Evolutionary conservation across 2,329 filamentous ascomycete species (phyloP).

Genomic region (Teratosphaeria zuluensis): DNA sequence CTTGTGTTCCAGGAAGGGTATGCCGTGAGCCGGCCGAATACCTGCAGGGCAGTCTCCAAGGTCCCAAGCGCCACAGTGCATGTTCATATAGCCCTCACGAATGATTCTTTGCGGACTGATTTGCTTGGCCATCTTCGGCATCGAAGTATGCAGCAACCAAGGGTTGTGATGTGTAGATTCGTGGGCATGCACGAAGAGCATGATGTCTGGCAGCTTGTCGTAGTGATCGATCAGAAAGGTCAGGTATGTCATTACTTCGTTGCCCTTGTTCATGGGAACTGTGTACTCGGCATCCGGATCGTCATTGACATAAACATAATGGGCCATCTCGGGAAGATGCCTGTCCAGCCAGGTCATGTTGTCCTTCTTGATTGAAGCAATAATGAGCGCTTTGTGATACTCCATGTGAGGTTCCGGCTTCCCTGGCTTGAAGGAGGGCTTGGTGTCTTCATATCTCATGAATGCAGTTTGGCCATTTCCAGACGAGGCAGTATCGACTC

Average conservation of each 20-base stretch:
- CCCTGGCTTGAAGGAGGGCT: neutral
- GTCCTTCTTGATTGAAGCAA: neutral
- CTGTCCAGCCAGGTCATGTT: neutral
- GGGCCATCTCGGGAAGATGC: neutral
- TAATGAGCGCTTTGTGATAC: neutral
- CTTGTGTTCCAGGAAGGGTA: slow-evolving; percentile 8
- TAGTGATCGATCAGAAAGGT: slow-evolving; percentile 39
- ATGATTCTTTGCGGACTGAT: slow-evolving; percentile 24
- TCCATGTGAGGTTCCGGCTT: neutral
- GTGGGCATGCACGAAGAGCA: slow-evolving; percentile 19
- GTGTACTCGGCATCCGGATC: slow-evolving; percentile 5
- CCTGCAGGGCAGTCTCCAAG: slow-evolving; percentile 9
- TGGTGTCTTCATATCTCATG: neutral
- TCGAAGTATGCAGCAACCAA: slow-evolving; percentile 28
- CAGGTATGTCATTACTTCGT: slow-evolving; percentile 38
- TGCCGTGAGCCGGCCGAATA: slow-evolving; percentile 6
- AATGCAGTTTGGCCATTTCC: neutral
- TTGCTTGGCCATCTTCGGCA: neutral
- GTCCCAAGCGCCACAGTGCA: slow-evolving; percentile 38
- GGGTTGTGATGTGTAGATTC: slow-evolving; percentile 18
- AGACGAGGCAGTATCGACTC: neutral
- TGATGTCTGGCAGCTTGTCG: slow-evolving; percentile 20
- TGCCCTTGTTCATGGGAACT: slow-evolving; percentile 36
- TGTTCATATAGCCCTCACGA: slow-evolving; percentile 38
- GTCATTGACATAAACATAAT: neutral